Evolutionary conservation across 2,329 filamentous ascomycete genomes (phyloP).

Genomic region (Fusarium buxicola): DNA sequence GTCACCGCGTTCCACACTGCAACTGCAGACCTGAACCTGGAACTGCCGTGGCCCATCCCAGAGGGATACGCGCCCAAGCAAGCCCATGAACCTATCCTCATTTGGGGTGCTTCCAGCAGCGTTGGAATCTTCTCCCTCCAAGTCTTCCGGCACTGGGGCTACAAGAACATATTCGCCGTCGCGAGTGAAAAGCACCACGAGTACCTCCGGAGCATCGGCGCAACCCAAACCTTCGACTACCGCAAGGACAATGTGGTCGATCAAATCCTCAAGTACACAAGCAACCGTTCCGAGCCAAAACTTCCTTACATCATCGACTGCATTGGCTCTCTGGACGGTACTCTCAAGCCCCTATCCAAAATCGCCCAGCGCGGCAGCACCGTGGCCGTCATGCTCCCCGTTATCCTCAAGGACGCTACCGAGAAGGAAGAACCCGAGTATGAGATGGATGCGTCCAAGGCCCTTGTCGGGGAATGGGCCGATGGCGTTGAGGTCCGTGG

Average conservation of each 20-base stretch:
- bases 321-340: constrained; percentile 62
- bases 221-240: constrained; percentile 62
- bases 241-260: constrained; percentile 51
- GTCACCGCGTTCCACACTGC: constrained; percentile 70
- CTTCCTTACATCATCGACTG: constrained; percentile 66
- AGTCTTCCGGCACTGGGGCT: constrained; percentile 64
- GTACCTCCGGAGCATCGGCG: constrained; percentile 58
- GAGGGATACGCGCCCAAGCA: constrained; percentile 51
- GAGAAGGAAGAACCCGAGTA: constrained; percentile 62
- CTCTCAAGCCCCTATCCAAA: constrained; percentile 60
- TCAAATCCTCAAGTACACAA: constrained; percentile 46
- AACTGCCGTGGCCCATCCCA: constrained; percentile 68
- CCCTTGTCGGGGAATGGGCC: constrained; percentile 58
- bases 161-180: constrained; percentile 61
- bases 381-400: constrained; percentile 70
- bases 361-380: constrained; percentile 61
- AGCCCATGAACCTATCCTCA: constrained; percentile 55
- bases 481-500: constrained; percentile 64
- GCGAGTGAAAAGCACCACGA: constrained; percentile 60
- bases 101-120: constrained; percentile 65
- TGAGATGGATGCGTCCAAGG: constrained; percentile 61
- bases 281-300: constrained; percentile 26
- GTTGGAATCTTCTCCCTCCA: constrained; percentile 64
- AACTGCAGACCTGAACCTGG: constrained; percentile 61
- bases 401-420: constrained; percentile 66